Evolutionary conservation across 176 grass and related monocot species (phyloP).

Genomic region (Hordeum vulgare): MorexV3_pseudomolecules_assembly NC_058519.1:629181157-629181656

Average conservation of each 20-base stretch:
- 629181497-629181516: background rate
- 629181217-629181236: background rate
- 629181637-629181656: no score
- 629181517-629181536: background rate
- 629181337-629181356: background rate
- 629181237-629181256: background rate
- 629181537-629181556: background rate
- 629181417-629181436: background rate
- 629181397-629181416: background rate
- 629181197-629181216: background rate
- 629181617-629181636: no score
- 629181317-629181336: background rate
- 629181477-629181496: background rate
- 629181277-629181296: background rate
- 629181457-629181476: background rate
- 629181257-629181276: background rate
- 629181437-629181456: no score
- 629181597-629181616: no score
- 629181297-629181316: background rate
- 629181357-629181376: constrained; percentile 3
- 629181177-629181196: background rate
- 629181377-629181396: background rate
- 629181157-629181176: background rate
- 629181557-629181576: background rate
- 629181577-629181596: no score